Percentiles rank a stretch among this genome's conserved stretches.
phyloP scores from a whole-genome alignment of 108 stramenopile genomes.

The Cyclotella atomus region DNA sequence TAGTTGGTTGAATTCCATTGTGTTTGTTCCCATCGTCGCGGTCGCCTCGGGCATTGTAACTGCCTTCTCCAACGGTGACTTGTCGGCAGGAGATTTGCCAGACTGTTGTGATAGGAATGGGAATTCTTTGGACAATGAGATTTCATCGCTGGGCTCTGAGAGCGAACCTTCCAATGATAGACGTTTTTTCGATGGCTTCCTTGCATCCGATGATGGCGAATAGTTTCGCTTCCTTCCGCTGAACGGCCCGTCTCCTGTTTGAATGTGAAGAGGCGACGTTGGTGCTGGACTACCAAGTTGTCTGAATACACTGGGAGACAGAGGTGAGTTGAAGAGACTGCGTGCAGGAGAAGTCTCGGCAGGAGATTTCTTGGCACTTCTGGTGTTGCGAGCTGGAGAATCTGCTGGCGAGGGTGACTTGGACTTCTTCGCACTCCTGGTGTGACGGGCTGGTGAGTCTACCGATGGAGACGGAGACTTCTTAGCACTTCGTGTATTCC shows the following conservation, averaged over 20 bases:
- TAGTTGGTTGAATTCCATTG: constrained; percentile 20
- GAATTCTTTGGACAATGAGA: constrained; percentile 33
- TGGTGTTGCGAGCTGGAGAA: constrained; percentile 38
- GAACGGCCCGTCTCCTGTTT: constrained; percentile 23
- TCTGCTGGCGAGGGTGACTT: constrained; percentile 14
- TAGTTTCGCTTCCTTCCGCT: constrained; percentile 20
- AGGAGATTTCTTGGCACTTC: constrained; percentile 16
- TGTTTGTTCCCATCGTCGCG: constrained; percentile 10
- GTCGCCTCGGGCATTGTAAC: constrained; percentile 7
- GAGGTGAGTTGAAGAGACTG: background rate
- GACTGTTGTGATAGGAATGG: constrained; percentile 31
- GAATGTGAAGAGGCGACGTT: too few relatives aligned
- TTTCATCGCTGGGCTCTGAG: constrained; percentile 5
- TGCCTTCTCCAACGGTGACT: background rate
- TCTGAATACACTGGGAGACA: background rate
- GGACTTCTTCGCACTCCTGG: constrained; percentile 33
- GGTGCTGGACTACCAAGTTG: constrained; percentile 3
- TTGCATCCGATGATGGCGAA: constrained; percentile 9
- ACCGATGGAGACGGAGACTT: too few relatives aligned
- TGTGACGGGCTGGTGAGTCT: too few relatives aligned
- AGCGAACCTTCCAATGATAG: constrained; percentile 2
- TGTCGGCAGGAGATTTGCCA: background rate
- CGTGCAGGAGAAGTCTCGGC: constrained; percentile 5
- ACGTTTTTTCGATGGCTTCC: constrained; percentile 21
- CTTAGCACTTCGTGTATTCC: too few relatives aligned